Evolutionary conservation across 1,284 basidiomycete genomes (phyloP), one percentile per base, ranked within the genome.

Genomic region (Puccinia polysora): DNA sequence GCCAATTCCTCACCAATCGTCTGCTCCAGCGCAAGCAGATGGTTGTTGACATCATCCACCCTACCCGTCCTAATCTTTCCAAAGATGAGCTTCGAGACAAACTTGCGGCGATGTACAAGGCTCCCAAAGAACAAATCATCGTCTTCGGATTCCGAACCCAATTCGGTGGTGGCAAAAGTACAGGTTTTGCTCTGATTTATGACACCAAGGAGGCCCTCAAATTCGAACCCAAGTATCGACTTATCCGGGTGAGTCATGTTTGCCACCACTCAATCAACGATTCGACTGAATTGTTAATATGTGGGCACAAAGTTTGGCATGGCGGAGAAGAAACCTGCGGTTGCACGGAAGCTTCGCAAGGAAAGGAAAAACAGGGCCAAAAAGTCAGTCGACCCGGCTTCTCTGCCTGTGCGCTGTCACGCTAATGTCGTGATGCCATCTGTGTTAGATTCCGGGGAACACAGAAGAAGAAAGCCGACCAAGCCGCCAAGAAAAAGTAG

Each of bases 1-100:
- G 95, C 83, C 98, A 99, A 85, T 98, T 98, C 86, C 91, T 97
- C 83, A 97, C 94, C 80, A 98, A 99, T 88, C 91, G 93, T 77
- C 89, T 98, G 77, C 86, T 99, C 74, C 89, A 91, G 80, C 90
- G 96, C 79, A 84, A 83, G 80, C 84, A 85, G 84, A 93, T 95
- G 80, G 86, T 97, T 78, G 84, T 97, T 75, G 95, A 97, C 79
- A 87, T 98, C 80, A 88, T 97, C 78, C 96, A 99, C 84, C 95
- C 96, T 43, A 89, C 88, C 73, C 90, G 94, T 75, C 83, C 96
- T 76, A 98, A 96, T 82, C 90, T 98, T 80, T 89, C 95, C 80
- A 93, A 91, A 83, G 83, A 85, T 71, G 95, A 98, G 80, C 40
- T 43, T 78, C 85, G 87, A 73, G 94, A 97, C 82, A 96, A 95